Base-by-base conservation (phyloP, 2,329 filamentous ascomycete genomes). In the Malbranchea cinnamomea region DNA sequence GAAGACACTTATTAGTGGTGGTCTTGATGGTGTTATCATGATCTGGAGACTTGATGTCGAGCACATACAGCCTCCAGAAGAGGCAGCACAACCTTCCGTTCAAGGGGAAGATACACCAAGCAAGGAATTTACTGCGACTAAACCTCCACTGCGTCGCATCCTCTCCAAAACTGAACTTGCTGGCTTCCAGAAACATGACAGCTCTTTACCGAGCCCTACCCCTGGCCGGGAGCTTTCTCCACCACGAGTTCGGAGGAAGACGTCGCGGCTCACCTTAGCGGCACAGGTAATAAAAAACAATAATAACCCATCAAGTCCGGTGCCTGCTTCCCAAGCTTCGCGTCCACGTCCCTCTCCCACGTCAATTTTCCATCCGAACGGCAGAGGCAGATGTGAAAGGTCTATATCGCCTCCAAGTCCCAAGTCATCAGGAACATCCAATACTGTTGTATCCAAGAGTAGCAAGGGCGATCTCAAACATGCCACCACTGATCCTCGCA, bases 101-200 rank as follows among this genome's bases (percentile, higher is more conserved):
- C 48, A 51, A 8, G 52, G 57, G 18, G 52, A 62, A 10, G 48
- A 50, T 15, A 52, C 49, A 5, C 47, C 58, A n/a, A 41, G 46
- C 7, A 67, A 65, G 38, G 62, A 65, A 24, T 47, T 56, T 12
- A 59, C 68, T 2, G 62, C 71, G 1, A 63, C 65, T 21, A 74
- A 74, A 17, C 80, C 78, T 20, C 85, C 87, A 3, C 58, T 95
- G 19, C 70, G 89, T 31, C 78, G 81, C 32, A 79, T 98, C 6
- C 63, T 95, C 18, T 93, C 85, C 2, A 83, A 80, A 43, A 76
- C 78, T 1, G 87, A 95, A 45, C 60, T 95, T 23, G 79, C 83
- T 6, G 81, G 85, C 37, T 85, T 92, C 31, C 64, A 68, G 38
- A 58, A 62, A 31, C 57, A 61, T 11, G 58, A 61, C n/a, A 53